These are phyloP conservation scores for Vitis amurensis DNA, from an alignment of 164 flowering plant species.

Conservation along the genomic window DNA sequence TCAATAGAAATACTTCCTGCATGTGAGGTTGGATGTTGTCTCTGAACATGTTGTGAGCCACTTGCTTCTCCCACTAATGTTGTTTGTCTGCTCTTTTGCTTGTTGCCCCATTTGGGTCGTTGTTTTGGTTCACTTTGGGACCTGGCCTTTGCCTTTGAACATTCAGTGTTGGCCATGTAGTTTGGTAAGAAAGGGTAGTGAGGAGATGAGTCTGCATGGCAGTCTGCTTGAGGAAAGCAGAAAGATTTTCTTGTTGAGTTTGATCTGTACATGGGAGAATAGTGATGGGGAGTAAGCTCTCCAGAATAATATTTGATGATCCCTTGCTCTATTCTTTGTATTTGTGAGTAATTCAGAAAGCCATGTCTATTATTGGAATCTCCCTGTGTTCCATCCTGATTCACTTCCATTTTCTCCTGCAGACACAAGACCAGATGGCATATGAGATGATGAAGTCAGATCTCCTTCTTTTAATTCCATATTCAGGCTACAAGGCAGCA, in stretches of 20 bases:
- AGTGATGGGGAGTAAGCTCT: conserved; percentile 8
- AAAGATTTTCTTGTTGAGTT: conserved; percentile 8
- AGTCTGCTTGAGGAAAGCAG: background rate
- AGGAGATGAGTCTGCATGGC: background rate
- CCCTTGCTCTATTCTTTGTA: conserved; percentile 14
- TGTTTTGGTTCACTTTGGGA: conserved; percentile 50
- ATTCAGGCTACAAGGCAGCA: no score
- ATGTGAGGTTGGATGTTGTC: conserved; percentile 4
- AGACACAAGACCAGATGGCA: background rate
- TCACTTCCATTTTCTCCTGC: conserved; percentile 11
- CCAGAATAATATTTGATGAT: conserved; percentile 12
- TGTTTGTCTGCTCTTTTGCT: conserved; percentile 13
- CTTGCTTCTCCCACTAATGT: conserved; percentile 12
- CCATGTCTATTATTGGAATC: conserved; percentile 12
- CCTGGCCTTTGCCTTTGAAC: conserved; percentile 49
- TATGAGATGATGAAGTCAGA: no score
- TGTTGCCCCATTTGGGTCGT: conserved; percentile 19
- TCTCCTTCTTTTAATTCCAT: no score
- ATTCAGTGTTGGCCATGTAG: conserved; percentile 48
- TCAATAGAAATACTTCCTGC: background rate
- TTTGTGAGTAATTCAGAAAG: conserved; percentile 7
- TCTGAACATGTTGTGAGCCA: background rate
- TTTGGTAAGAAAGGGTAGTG: conserved; percentile 17
- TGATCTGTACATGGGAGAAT: background rate
- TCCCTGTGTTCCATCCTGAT: background rate